phyloP scores from a whole-genome alignment of 805 yeast genomes.

The Ogataea degrootiae region DNA sequence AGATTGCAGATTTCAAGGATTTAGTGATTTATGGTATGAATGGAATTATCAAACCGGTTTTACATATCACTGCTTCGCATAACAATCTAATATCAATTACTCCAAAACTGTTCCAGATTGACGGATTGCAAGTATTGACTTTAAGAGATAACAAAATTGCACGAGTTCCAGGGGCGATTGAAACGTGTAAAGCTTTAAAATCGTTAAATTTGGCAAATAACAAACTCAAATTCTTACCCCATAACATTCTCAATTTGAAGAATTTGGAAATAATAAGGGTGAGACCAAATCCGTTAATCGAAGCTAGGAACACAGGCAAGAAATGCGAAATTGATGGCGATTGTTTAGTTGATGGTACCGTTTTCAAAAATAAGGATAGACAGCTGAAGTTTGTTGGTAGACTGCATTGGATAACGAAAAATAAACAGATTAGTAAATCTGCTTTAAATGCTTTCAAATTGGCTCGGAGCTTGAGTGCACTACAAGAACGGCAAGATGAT shows the following conservation, averaged over 20 bases:
- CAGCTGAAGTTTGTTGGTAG: constrained; percentile 22
- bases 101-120: constrained; percentile 46
- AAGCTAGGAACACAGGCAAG: constrained; percentile 14
- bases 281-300: constrained; percentile 48
- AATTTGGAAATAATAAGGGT: constrained; percentile 42
- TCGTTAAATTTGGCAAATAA: constrained; percentile 51
- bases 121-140: constrained; percentile 46
- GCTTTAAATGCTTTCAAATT: constrained; percentile 21
- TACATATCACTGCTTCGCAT: constrained; percentile 47
- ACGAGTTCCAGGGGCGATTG: constrained; percentile 44
- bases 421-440: constrained; percentile 18
- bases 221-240: constrained; percentile 47
- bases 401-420: constrained; percentile 26
- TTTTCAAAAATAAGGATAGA: constrained; percentile 8
- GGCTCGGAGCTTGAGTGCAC: constrained; percentile 5
- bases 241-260: constrained; percentile 44
- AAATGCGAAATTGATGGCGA: constrained; percentile 18
- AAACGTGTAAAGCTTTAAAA: constrained; percentile 36
- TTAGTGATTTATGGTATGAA: constrained; percentile 39
- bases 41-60: constrained; percentile 31
- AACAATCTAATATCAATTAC: constrained; percentile 45
- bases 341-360: constrained; percentile 7
- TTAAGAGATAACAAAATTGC: constrained; percentile 47
- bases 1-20: constrained; percentile 51
- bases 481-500: neutral